Percentiles rank a stretch among this genome's conserved stretches.
These are phyloP conservation scores for Diaporthe helianthi DNA, from an alignment of 2,329 filamentous ascomycete genomes.

Conservation along the genomic window DNA sequence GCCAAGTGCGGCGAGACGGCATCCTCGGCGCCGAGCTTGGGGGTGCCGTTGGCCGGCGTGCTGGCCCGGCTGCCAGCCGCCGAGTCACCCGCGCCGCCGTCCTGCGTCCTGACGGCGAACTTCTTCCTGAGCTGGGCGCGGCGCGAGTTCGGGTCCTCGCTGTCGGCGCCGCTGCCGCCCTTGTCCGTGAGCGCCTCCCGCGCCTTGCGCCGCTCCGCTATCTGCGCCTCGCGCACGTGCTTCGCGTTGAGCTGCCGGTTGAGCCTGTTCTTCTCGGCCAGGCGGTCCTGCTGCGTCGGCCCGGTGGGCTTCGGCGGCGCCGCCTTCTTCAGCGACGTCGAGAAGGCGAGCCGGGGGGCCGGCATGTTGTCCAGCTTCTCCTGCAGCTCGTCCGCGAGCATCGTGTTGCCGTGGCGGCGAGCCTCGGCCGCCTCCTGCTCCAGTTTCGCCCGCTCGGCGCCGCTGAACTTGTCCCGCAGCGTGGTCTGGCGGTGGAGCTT, in stretches of 20 bases:
- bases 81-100: slow-evolving; percentile 51
- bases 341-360: slow-evolving; percentile 76
- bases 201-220: slow-evolving; percentile 75
- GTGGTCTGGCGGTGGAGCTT: slow-evolving; percentile 77
- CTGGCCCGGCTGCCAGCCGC: slow-evolving; percentile 56
- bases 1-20: slow-evolving; percentile 59
- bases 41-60: slow-evolving; percentile 61
- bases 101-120: slow-evolving; percentile 70
- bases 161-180: slow-evolving; percentile 63
- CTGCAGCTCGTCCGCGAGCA: slow-evolving; percentile 60
- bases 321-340: slow-evolving; percentile 68
- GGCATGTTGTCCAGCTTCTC: slow-evolving; percentile 69
- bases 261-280: slow-evolving; percentile 82
- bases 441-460: slow-evolving; percentile 72
- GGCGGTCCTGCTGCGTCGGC: slow-evolving; percentile 76
- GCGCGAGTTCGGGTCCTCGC: slow-evolving; percentile 64
- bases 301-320: slow-evolving; percentile 52
- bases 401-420: slow-evolving; percentile 67
- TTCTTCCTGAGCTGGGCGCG: slow-evolving; percentile 72
- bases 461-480: slow-evolving; percentile 70
- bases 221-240: slow-evolving; percentile 86
- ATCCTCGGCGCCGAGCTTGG: slow-evolving; percentile 53
- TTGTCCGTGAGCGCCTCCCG: slow-evolving; percentile 64
- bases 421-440: slow-evolving; percentile 72
- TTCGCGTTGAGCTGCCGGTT: slow-evolving; percentile 88